Percentiles rank a stretch among this genome's conserved stretches.
These are phyloP conservation scores for Parasitella parasitica DNA, from an alignment of 371 early-diverging fungal species.

Conservation along the genomic window DNA sequence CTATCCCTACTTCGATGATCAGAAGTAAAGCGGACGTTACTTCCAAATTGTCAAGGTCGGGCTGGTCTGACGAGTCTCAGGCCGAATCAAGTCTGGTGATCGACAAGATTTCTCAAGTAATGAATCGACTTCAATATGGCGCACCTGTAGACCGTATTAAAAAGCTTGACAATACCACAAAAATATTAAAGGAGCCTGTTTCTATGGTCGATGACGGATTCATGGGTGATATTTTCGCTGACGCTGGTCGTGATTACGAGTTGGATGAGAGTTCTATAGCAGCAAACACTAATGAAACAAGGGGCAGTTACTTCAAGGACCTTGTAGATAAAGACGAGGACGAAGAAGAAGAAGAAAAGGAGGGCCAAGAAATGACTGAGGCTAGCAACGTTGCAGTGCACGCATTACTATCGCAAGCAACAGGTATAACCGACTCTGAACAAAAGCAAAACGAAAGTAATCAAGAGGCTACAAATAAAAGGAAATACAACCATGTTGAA, in stretches of 20 bases:
- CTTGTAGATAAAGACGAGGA: conserved; percentile 24
- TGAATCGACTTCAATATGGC: conserved; percentile 39
- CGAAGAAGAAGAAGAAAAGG: conserved; percentile 30
- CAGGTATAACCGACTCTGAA: not conserved
- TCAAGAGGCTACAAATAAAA: conserved; percentile 1
- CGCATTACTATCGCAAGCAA: conserved; percentile 22
- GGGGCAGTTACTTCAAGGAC: conserved; percentile 28
- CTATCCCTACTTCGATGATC: conserved; percentile 74
- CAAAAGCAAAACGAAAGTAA: conserved; percentile 6
- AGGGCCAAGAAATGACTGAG: conserved; percentile 25
- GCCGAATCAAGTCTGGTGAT: conserved; percentile 68
- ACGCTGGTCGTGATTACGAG: conserved; percentile 78
- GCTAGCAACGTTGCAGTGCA: conserved; percentile 13
- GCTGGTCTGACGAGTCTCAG: conserved; percentile 35
- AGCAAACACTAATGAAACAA: conserved; percentile 12
- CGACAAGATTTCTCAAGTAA: conserved; percentile 69
- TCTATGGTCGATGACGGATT: conserved; percentile 24
- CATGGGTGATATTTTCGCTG: conserved; percentile 82
- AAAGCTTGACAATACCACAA: conserved; percentile 30
- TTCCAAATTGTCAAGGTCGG: conserved; percentile 17
- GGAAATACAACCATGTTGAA: conserved; percentile 7
- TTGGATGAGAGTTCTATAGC: conserved; percentile 38
- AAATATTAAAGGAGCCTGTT: conserved; percentile 1
- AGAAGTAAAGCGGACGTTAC: conserved; percentile 70
- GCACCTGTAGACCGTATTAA: conserved; percentile 19